Evolutionary conservation across 164 flowering plant genomes (phyloP), one percentile per base, ranked within the genome.

Genomic region (Hamamelis virginiana): DNA sequence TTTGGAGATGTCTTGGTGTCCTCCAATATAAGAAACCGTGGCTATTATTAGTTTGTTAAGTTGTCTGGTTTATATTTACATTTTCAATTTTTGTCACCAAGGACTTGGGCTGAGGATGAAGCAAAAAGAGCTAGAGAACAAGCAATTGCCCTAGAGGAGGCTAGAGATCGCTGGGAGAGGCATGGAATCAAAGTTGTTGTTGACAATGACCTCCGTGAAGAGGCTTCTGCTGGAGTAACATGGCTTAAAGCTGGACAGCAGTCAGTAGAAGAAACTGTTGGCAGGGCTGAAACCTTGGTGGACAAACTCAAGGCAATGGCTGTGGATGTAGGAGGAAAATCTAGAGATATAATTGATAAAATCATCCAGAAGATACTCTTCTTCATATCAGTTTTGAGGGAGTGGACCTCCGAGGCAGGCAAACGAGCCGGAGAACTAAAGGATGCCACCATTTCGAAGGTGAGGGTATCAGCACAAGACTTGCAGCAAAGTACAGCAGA

Each of bases 31-130:
- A 22, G 47, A 64, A 14, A 5, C 25, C 21, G 38, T 18, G 23
- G 6, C 28, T 33, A 63, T 4, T 13, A 25, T 13, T 64, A 8
- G 22, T 14, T 43, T 28, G 21, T 9, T 0, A 38, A 60, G 16
- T 5, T 67, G 14, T 11, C 14, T 64, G 8, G 25, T 21, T 23
- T 64, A 15, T 27, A 16, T 18, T 25, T 28, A 46, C 23, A 62
- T 45, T 33, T 67, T 41, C 3, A 16, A 16, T 33, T 12, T 71
- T 53, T 52, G 15, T 51, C 18, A 22, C 70, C 22, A 82, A 96
- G 99, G 86, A 69, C 94, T 58, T 96, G 99, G 99, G 99, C 99
- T 16, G 98, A 96, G 80, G 97, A 96, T 58, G 99, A 96, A 73
- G 99, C 98, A 23, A 90, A 83, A 75, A 84, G 83, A 80, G 98